phyloP scores from a whole-genome alignment of 495 filamentous ascomycete genomes.

The Daldinia vernicosa region DNA sequence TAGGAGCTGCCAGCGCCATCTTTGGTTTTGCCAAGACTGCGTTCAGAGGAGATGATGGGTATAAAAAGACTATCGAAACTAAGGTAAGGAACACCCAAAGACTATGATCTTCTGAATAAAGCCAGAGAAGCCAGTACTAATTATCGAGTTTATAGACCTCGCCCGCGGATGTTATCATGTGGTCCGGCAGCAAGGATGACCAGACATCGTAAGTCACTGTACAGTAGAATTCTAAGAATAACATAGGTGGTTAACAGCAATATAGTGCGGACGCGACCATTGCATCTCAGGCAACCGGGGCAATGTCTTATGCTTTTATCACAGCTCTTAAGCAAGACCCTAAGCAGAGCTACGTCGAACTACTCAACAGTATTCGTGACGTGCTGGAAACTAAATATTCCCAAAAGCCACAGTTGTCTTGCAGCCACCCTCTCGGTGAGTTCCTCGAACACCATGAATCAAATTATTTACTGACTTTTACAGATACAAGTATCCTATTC shows the following conservation, averaged over 20 bases:
- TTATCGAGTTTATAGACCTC: constrained; percentile 62
- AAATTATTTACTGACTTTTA: constrained; percentile 27
- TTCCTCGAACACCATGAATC: constrained; percentile 28
- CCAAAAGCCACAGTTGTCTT: constrained; percentile 96
- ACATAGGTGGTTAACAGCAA: constrained; percentile 6
- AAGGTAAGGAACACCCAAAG: constrained; percentile 55
- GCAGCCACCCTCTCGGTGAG: constrained; percentile 94
- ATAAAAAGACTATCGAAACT: constrained; percentile 82
- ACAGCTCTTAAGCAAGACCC: constrained; percentile 89
- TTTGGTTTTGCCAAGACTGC: constrained; percentile 89
- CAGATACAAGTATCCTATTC: constrained; percentile 57
- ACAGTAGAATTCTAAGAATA: not conserved
- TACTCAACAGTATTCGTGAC: constrained; percentile 93
- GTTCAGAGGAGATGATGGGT: constrained; percentile 82
- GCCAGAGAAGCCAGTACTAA: not conserved
- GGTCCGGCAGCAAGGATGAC: constrained; percentile 93
- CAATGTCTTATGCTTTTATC: constrained; percentile 98
- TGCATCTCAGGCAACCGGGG: constrained; percentile 86
- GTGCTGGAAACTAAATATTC: constrained; percentile 85
- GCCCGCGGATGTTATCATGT: constrained; percentile 98
- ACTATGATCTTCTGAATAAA: not conserved
- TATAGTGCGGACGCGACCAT: constrained; percentile 69
- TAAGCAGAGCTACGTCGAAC: constrained; percentile 92
- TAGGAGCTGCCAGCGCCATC: constrained; percentile 74
- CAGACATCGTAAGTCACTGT: constrained; percentile 80